phyloP scores from a whole-genome alignment of 2,329 filamentous ascomycete genomes.

The Ophiocordyceps sinensis region DNA sequence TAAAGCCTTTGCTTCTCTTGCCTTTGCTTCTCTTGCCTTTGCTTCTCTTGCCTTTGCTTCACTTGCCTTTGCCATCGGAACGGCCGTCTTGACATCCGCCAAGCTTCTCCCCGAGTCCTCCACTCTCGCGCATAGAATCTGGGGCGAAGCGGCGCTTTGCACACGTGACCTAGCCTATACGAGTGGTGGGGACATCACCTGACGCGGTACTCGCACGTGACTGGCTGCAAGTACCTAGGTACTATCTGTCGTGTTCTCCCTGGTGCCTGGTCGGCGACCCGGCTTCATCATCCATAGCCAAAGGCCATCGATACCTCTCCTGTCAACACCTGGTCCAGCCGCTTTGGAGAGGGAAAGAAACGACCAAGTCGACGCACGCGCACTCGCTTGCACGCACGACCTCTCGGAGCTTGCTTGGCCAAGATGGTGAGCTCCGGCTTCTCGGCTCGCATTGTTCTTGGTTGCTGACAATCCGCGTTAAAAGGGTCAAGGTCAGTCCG shows the following conservation, averaged over 20 bases:
- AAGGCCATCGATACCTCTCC: not conserved
- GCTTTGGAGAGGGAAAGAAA: too few species aligned
- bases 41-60: too few species aligned
- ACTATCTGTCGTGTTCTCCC: constrained; percentile 32
- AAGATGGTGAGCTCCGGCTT: constrained; percentile 6
- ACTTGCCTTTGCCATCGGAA: too few species aligned
- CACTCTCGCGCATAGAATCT: too few species aligned
- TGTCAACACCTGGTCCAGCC: too few species aligned
- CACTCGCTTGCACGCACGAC: constrained; percentile 4
- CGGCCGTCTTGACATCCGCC: too few species aligned
- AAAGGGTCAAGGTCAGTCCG: constrained; percentile 75
- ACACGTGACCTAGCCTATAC: too few species aligned
- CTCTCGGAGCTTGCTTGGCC: constrained; percentile 15
- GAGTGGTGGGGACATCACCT: too few species aligned
- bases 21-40: too few species aligned
- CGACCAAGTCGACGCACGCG: not conserved
- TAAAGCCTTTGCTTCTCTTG: too few species aligned
- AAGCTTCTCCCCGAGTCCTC: too few species aligned
- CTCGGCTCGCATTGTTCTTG: not conserved
- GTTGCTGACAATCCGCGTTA: constrained; percentile 3
- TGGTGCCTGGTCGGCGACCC: constrained; percentile 24
- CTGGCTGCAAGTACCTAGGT: constrained; percentile 7
- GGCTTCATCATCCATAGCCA: constrained; percentile 9
- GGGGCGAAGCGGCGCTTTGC: too few species aligned
- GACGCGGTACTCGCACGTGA: constrained; percentile 15